Conservation (phyloP, 108 stramenopile species). For the Nitzschia sp. region DNA sequence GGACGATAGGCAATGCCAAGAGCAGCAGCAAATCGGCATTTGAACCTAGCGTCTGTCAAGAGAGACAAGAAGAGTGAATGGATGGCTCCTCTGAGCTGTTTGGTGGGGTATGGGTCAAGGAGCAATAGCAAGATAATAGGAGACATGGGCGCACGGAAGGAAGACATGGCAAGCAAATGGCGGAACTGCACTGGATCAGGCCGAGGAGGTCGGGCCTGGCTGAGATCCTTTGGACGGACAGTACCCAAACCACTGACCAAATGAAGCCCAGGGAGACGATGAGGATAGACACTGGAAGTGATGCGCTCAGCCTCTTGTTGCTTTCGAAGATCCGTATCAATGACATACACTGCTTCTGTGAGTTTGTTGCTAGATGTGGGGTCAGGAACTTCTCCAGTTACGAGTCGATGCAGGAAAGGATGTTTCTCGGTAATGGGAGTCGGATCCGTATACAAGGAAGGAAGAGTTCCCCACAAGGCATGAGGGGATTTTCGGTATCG, state of each 20-base stretch:
- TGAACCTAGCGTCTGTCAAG: conserved; percentile 78
- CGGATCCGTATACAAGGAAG: conserved; percentile 50
- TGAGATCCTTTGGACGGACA: conserved; percentile 34
- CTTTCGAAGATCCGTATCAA: conserved; percentile 86
- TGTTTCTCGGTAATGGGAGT: conserved; percentile 33
- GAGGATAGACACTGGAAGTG: conserved; percentile 63
- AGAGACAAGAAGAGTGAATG: conserved; percentile 80
- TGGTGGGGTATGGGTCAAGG: conserved; percentile 87
- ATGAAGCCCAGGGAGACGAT: conserved; percentile 71
- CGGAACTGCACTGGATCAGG: conserved; percentile 64
- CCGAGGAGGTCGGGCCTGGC: conserved; percentile 16
- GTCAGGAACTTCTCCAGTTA: conserved; percentile 18
- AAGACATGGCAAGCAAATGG: conserved; percentile 65
- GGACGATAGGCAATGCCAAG: conserved; percentile 86
- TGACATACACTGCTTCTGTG: conserved; percentile 54
- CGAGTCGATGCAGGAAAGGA: conserved; percentile 49
- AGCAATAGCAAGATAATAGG: conserved; percentile 71
- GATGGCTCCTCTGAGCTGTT: conserved; percentile 65
- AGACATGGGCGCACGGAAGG: conserved; percentile 74
- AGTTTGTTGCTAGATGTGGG: conserved; percentile 29
- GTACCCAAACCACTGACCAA: conserved; percentile 72
- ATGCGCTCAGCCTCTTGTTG: conserved; percentile 73
- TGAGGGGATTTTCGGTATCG: conserved; percentile 82
- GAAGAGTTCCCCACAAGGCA: conserved; percentile 82
- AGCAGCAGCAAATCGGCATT: conserved; percentile 80